A percentile compares a stretch with the other conserved stretches of the same genome.
Conservation (phyloP, 1,284 basidiomycete species). For the Cutaneotrichosporon mucoides region DNA sequence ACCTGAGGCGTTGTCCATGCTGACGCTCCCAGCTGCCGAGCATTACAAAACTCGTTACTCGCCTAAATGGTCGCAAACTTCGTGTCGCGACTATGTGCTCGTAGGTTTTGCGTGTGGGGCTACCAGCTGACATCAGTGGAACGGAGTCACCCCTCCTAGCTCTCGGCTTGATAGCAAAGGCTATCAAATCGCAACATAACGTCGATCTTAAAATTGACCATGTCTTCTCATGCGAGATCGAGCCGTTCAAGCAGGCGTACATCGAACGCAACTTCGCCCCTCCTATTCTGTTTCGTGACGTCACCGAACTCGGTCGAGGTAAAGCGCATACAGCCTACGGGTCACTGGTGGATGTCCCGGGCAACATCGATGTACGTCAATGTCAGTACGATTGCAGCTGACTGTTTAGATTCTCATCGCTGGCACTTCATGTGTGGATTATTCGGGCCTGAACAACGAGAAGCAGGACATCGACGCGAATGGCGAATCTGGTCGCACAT, state of each 20-base stretch:
- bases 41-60: conserved; percentile 58
- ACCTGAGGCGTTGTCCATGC: background rate
- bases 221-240: conserved; percentile 96
- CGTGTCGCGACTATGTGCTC: conserved; percentile 93
- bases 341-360: conserved; percentile 75
- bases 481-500: conserved; percentile 86
- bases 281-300: conserved; percentile 86
- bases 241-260: conserved; percentile 97
- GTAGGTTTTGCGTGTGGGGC: conserved; percentile 25
- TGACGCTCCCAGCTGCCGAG: conserved; percentile 2
- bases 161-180: conserved; percentile 71
- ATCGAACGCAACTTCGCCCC: conserved; percentile 85
- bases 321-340: conserved; percentile 89
- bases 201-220: conserved; percentile 73
- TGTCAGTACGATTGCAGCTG: no score
- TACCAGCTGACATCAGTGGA: conserved; percentile 57
- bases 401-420: conserved; percentile 63
- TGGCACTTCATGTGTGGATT: conserved; percentile 94
- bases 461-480: conserved; percentile 83
- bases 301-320: conserved; percentile 77
- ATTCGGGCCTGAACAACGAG: conserved; percentile 88
- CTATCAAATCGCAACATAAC: conserved; percentile 66
- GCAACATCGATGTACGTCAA: conserved; percentile 66
- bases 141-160: conserved; percentile 92
- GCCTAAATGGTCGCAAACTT: conserved; percentile 72